Base-by-base conservation (phyloP, 2,329 filamentous ascomycete genomes). In the Colletotrichum magnum region DNA sequence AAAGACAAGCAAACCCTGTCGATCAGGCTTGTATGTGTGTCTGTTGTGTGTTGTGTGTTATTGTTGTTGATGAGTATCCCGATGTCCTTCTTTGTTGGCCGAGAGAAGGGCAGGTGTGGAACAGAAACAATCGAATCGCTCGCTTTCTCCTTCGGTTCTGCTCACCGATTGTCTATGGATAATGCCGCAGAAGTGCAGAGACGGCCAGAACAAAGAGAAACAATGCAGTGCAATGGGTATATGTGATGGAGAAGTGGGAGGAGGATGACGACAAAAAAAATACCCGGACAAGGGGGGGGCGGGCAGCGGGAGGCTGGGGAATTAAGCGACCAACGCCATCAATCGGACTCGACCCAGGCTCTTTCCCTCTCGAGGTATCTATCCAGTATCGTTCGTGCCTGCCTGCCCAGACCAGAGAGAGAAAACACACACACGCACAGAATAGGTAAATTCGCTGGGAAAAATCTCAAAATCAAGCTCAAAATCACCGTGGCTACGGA, bases 241-340 rank as follows among this genome's bases (percentile, higher is more conserved):
- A 28, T 50, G 48, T 26, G 62, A 47, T 45, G 53, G 60, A 51
- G 21, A 56, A 57, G 41, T 66, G 50, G 62, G 56, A 69, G 57
- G 57, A 66, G 56, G 60, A 69, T 69, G 67, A 69, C 67, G 67
- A 69, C 63, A 67, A 43, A 48, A 21, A 24, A n/a, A 18, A 53
- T 43, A 59, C 67, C 32, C 32, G 32, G 32, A 36, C 59, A 61
- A 51, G 63, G 62, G 56, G 56, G 47, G 56, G 47, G 12, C 28
- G 26, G n/a, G 15, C 21, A 43, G 53, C 16, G 21, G 45, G 41
- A 6, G 57, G 58, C 36, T 59, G 45, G 51, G 32, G 16, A 64
- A 58, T 57, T 69, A 67, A 67, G 67, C 67, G 62, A 69, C 45
- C 51, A 67, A 62, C 59, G 50, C 59, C 59, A 9, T 61, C 58